Conservation (phyloP, 257 asterid genomes). For the Lavandula angustifolia region DNA sequence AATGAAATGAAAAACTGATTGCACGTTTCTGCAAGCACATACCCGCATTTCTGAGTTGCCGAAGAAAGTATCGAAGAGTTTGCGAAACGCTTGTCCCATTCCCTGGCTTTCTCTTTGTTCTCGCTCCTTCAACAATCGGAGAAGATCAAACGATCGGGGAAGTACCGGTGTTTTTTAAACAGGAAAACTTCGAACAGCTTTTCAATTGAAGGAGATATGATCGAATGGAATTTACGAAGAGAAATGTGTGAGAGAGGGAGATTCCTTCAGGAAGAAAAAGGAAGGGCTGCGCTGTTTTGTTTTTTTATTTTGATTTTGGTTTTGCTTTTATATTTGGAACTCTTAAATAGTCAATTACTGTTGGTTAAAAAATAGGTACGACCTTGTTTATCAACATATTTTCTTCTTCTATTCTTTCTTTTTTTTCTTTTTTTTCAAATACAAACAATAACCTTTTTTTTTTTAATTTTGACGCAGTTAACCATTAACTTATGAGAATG, state of each 20-base stretch:
- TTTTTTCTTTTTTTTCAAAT: too few species aligned
- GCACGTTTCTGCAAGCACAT: constrained; percentile 19
- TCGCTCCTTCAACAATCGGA: constrained; percentile 9
- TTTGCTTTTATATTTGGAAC: background rate
- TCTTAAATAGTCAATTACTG: background rate
- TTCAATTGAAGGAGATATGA: constrained; percentile 15
- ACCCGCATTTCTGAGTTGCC: constrained; percentile 99
- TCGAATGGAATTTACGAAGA: constrained; percentile 27
- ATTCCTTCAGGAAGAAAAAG: background rate
- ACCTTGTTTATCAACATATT: too few species aligned
- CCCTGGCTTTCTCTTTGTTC: constrained; percentile 20
- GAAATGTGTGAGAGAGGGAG: constrained; percentile 27
- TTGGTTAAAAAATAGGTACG: background rate
- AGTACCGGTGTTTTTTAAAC: background rate
- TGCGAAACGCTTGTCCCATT: constrained; percentile 98
- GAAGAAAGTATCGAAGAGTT: constrained; percentile 93
- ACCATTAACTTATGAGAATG: background rate
- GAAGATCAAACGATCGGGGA: constrained; percentile 34
- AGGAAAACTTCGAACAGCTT: background rate
- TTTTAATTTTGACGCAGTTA: background rate
- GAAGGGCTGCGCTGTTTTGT: constrained; percentile 28
- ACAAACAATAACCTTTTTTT: background rate
- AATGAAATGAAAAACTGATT: background rate
- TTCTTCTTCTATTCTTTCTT: too few species aligned
- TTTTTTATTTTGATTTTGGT: background rate